Conservation (phyloP, 1,284 basidiomycete genomes). For the Ceratobasidium sp. region DNA sequence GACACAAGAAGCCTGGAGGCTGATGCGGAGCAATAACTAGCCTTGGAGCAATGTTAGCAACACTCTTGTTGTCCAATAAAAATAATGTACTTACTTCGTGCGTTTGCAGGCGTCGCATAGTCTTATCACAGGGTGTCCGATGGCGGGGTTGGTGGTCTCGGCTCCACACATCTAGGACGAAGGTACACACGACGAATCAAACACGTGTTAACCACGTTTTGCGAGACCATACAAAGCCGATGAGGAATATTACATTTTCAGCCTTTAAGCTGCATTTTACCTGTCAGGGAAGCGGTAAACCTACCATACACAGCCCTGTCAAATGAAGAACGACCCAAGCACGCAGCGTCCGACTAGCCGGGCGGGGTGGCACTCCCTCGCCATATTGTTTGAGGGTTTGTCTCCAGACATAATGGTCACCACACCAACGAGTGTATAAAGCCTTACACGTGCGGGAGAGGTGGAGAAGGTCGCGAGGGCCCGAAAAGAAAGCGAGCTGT, state of each 20-base stretch:
- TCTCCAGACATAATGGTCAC: neutral
- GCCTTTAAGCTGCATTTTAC: neutral
- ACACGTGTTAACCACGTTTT: neutral
- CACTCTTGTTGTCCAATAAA: neutral
- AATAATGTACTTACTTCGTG: neutral
- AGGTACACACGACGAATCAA: neutral
- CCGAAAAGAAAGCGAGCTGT: neutral
- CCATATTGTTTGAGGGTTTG: neutral
- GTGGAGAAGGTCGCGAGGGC: neutral
- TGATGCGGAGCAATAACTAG: neutral
- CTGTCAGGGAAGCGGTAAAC: neutral
- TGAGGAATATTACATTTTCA: neutral
- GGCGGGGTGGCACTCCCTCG: neutral
- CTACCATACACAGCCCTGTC: neutral
- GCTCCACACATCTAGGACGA: neutral
- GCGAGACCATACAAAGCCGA: neutral
- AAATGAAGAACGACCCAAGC: constrained; percentile 15
- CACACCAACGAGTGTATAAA: neutral
- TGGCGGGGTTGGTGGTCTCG: neutral
- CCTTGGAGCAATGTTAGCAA: neutral
- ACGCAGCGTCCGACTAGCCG: neutral
- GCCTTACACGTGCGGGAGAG: neutral
- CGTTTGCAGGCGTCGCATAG: neutral
- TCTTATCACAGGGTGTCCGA: neutral
- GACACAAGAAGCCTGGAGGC: neutral